Evolutionary conservation across 768 basidiomycete genomes (phyloP).

Genomic region (Naematelia encephala): DNA sequence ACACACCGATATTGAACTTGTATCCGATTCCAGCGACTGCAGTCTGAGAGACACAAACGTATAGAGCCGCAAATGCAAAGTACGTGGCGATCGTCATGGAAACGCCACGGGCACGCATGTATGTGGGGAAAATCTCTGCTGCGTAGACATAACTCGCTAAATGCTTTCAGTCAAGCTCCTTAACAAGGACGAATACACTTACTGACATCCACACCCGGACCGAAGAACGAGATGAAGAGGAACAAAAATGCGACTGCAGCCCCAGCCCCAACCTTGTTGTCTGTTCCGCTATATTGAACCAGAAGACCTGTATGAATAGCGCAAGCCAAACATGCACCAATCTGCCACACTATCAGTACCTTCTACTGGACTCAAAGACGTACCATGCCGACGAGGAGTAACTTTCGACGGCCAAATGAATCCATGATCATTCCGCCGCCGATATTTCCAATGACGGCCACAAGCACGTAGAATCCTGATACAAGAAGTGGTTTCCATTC

Average conservation of each 20-base stretch:
- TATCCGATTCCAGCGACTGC: conserved; percentile 1
- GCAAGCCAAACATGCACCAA: background rate
- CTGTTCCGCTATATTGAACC: background rate
- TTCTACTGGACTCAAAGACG: background rate
- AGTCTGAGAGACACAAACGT: background rate
- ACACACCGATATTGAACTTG: conserved; percentile 9
- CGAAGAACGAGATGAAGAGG: conserved; percentile 24
- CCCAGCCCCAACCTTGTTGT: conserved; percentile 12
- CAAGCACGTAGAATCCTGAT: conserved; percentile 4
- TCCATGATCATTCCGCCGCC: conserved; percentile 15
- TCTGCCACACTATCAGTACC: background rate
- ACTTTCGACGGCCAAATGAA: conserved; percentile 19
- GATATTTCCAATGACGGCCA: background rate
- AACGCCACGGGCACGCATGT: conserved; percentile 12
- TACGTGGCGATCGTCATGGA: conserved; percentile 4
- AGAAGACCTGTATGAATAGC: conserved; percentile 1
- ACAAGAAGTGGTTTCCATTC: conserved; percentile 5
- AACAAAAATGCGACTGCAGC: conserved; percentile 27
- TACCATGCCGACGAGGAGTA: conserved; percentile 17
- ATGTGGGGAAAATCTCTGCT: conserved; percentile 23
- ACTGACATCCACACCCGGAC: conserved; percentile 18
- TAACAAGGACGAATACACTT: background rate
- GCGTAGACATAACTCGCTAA: conserved; percentile 18
- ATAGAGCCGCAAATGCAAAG: conserved; percentile 6
- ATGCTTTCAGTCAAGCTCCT: background rate